phyloP scores from a whole-genome alignment of 2,329 filamentous ascomycete species.

The Coniochaeta sp. region DNA sequence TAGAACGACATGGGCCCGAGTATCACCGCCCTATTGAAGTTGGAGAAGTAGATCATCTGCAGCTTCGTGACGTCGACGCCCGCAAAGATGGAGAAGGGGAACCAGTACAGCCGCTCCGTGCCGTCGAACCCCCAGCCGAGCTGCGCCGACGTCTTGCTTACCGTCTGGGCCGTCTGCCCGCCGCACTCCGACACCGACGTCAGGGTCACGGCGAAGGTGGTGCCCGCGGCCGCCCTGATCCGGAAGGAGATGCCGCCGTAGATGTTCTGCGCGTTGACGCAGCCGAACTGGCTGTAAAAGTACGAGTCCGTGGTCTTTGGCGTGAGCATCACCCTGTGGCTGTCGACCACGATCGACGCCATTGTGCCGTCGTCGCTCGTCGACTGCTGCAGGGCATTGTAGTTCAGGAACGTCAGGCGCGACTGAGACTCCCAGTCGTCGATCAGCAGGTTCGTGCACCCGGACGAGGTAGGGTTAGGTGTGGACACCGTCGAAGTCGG shows the following conservation, averaged over 20 bases:
- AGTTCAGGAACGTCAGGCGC: conserved; percentile 51
- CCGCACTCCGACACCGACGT: conserved; percentile 39
- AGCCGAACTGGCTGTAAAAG: conserved; percentile 51
- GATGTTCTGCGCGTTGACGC: conserved; percentile 37
- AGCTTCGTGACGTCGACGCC: conserved; percentile 45
- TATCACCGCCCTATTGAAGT: conserved; percentile 36
- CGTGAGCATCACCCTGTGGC: conserved; percentile 43
- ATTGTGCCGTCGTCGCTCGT: conserved; percentile 51
- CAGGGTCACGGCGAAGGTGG: conserved; percentile 43
- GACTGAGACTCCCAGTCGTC: conserved; percentile 58
- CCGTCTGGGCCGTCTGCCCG: conserved; percentile 24
- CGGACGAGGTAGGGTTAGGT: conserved; percentile 8
- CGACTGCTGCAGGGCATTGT: conserved; percentile 49
- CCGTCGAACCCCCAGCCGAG: conserved; percentile 56
- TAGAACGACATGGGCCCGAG: conserved; percentile 52
- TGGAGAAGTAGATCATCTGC: conserved; percentile 41
- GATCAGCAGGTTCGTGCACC: conserved; percentile 24
- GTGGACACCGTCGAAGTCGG: conserved; percentile 4
- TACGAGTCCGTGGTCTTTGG: conserved; percentile 42
- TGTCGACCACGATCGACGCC: conserved; percentile 44
- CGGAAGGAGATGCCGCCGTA: conserved; percentile 50
- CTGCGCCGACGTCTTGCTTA: conserved; percentile 33
- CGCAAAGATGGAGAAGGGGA: conserved; percentile 44
- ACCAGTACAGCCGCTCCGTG: conserved; percentile 50
- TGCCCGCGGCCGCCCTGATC: conserved; percentile 45